Base-by-base conservation (phyloP, 129 eudicot species). In the Silybum marianum region DNA sequence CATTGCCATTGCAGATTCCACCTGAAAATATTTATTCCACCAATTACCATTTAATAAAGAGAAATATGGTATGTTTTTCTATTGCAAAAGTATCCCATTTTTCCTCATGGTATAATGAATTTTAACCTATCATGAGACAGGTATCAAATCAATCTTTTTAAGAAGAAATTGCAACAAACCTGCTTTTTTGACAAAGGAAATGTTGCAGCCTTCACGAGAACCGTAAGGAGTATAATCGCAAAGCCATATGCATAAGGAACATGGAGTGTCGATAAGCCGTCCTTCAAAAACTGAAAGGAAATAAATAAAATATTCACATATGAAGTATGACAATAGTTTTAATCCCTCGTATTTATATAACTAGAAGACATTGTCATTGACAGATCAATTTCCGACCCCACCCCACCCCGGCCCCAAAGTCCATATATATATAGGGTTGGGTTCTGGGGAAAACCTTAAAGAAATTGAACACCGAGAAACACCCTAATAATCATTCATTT, bases 1-100 rank as follows among this genome's bases (percentile, higher is more conserved):
- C 98, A 96, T 93, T 58, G 98, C 92, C 98, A 96, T 93, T 23
- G 96, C 90, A 74, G 99, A 96, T 87, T 96, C 98, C 80, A 96
- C 98, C 99, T 96, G 83, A 83, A 32, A 71, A 36, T 18, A 70
- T 46, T 51, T 3, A 39, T 40, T 9, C 65, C 25, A 0, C 40
- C 19, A 32, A 58, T 54, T 18, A 54, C 66, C 9, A n/a, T 54
- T 22, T 40, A 30, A 19, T 24, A 40, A 62, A 24, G n/a, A n/a
- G 46, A 69, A 32, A 25, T 32, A 2, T 28, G 72, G 10, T 21
- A 23, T 7, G 13, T 3, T 10, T 38, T 63, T 46, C n/a, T 82
- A 30, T 23, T 6, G 4, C 6, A 34, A 8, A 30, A 28, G 22
- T 19, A 21, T 67, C 62, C n/a, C 39, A 44, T 2, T 2, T 74